Evolutionary conservation across 2,329 filamentous ascomycete genomes (phyloP), one percentile per base, ranked within the genome.

Genomic region (Ophiostoma sp.): DNA sequence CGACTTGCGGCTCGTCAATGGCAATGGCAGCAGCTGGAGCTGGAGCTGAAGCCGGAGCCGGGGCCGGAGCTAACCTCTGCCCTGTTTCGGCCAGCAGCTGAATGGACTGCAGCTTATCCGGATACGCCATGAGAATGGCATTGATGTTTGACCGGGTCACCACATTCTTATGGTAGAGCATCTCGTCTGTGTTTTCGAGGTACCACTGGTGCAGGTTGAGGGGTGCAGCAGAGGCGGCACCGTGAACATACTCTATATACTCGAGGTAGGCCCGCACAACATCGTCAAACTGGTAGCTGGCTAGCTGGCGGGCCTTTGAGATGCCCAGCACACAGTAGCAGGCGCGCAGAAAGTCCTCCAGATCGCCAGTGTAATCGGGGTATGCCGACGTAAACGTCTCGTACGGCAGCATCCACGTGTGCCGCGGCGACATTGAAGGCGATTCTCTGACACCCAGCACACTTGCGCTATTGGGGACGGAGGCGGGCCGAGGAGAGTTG

Each of bases 271-370:
- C 76, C 13, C 78, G 76, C 65, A 87, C 80, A 68, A 86, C 84
- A 69, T 87, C 85, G 73, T 87, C 85, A 71, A 81, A 86, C 0
- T 85, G 74, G 69, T 77, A 83, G 33, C 80, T 79, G 15, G 79
- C 78, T 23, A 85, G 74, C 10, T 77, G 76, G 15, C 67, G 76
- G 73, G 33, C 76, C 74, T 60, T 77, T 76, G 1, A 84, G 76
- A 68, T 78, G 79, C 23, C 81, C 76, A 8, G 86, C 74, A 72
- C 78, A 4, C 67, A 82, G 0, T 82, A 75, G 68, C 83, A 81
- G 0, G 82, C 82, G 31, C 77, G 78, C 33, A 85, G 74, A 69
- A 87, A 87, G 11, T 79, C 75, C 4, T 73, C 74, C 4, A 79
- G 74, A 35, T 74, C 80, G 1, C 81, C 83, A 1, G 70, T 70